Conservation (phyloP, 495 filamentous ascomycete species). For the Penicillium ucsense region DNA sequence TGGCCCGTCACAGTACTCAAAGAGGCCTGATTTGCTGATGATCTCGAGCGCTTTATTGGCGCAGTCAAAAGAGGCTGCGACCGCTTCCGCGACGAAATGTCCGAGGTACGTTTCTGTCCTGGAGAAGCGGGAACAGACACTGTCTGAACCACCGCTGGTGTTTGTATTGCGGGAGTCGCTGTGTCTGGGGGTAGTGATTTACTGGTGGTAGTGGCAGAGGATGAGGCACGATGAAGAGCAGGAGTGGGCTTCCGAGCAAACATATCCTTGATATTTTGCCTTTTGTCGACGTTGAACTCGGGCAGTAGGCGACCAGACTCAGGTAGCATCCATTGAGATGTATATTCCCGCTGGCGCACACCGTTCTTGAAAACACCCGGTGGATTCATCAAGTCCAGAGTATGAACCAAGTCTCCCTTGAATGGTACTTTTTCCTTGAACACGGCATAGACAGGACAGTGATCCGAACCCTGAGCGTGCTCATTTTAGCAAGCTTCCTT, state of each 20-base stretch:
- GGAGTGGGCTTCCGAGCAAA: constrained; percentile 51
- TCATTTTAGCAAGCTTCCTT: constrained; percentile 5
- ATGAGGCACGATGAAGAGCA: neutral
- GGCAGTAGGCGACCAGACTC: constrained; percentile 73
- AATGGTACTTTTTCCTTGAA: constrained; percentile 53
- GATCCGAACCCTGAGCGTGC: constrained; percentile 66
- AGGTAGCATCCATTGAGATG: constrained; percentile 55
- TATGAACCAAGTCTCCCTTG: constrained; percentile 39
- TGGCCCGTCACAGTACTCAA: constrained; percentile 44
- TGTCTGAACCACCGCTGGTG: neutral
- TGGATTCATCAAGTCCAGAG: constrained; percentile 75
- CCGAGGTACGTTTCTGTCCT: constrained; percentile 1
- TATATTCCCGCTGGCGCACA: constrained; percentile 55
- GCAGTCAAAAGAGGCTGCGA: constrained; percentile 8
- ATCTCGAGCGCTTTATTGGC: constrained; percentile 40
- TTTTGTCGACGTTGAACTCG: constrained; percentile 62
- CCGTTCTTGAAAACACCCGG: constrained; percentile 65
- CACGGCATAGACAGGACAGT: constrained; percentile 86
- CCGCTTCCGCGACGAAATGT: constrained; percentile 22
- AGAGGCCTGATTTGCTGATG: constrained; percentile 11
- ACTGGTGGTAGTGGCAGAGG: neutral
- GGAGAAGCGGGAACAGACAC: neutral
- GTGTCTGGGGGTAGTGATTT: constrained; percentile 1
- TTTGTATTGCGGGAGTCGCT: neutral
- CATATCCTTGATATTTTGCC: constrained; percentile 87